These are phyloP conservation scores for Chenopodium album DNA, from an alignment of 148 eudicot species.

Conservation along the genomic window DNA sequence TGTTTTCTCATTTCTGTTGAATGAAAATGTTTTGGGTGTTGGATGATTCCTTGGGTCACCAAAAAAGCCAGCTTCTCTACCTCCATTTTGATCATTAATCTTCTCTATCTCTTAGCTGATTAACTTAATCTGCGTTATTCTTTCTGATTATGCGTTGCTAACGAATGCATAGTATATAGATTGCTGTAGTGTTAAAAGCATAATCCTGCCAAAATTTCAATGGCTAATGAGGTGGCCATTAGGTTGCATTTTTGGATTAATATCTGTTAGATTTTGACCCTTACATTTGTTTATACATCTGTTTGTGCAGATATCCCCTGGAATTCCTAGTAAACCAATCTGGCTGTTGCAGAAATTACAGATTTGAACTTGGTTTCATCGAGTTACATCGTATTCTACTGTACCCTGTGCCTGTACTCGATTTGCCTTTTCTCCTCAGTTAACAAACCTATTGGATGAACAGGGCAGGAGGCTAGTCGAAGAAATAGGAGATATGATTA, in stretches of 20 bases:
- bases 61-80: constrained; percentile 86
- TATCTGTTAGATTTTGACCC: not conserved
- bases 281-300: constrained; percentile 10
- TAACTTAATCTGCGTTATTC: not conserved
- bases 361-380: constrained; percentile 82
- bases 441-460: constrained; percentile 14
- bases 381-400: constrained; percentile 48
- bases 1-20: constrained; percentile 23
- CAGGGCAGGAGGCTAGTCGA: constrained; percentile 74
- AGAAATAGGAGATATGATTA: constrained; percentile 84
- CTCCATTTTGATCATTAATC: not conserved
- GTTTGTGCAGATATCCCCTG: constrained; percentile 43
- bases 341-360: constrained; percentile 93
- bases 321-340: constrained; percentile 44
- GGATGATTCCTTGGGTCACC: constrained; percentile 40
- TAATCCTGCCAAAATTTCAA: not conserved
- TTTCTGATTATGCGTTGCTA: not conserved
- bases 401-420: not conserved
- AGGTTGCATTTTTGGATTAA: not conserved
- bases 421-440: not conserved
- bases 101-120: constrained; percentile 1
- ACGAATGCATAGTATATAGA: not conserved
- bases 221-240: not conserved
- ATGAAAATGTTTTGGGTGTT: constrained; percentile 27
- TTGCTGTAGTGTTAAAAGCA: not conserved